Evolutionary conservation across 2,329 filamentous ascomycete species (phyloP).

Genomic region (Stagonosporopsis tanaceti): DNA sequence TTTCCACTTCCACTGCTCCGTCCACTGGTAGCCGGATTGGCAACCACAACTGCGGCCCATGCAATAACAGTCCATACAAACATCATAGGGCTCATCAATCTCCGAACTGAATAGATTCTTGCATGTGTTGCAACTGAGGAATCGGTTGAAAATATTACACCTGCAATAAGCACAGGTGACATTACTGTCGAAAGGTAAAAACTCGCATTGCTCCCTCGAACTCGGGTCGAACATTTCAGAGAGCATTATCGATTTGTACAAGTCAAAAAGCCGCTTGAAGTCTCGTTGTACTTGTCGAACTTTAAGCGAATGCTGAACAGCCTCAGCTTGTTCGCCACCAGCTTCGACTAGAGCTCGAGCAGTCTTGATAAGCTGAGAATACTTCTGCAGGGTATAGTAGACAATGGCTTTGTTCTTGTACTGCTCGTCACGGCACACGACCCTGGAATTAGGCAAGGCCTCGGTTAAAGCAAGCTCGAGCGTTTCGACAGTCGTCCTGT

Average conservation of each 20-base stretch:
- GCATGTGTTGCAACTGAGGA: slow-evolving; percentile 90
- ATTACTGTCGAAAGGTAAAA: slow-evolving; percentile 83
- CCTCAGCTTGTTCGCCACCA: slow-evolving; percentile 47
- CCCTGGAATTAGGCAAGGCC: slow-evolving; percentile 83
- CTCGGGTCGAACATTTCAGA: slow-evolving; percentile 84
- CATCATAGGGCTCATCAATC: slow-evolving; percentile 87
- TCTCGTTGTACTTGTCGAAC: slow-evolving; percentile 79
- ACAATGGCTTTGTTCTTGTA: slow-evolving; percentile 99
- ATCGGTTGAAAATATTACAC: slow-evolving; percentile 96
- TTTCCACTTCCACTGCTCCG: slow-evolving; percentile 90
- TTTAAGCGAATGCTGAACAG: slow-evolving; percentile 55
- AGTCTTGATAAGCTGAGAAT: slow-evolving; percentile 67
- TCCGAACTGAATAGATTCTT: slow-evolving; percentile 71
- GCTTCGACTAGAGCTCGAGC: slow-evolving; percentile 64
- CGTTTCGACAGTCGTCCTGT: slow-evolving; percentile 90
- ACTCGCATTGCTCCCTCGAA: slow-evolving; percentile 74
- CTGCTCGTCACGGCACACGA: slow-evolving; percentile 96
- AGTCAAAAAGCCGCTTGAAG: slow-evolving; percentile 78
- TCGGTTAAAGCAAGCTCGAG: slow-evolving; percentile 85
- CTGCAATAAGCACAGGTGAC: slow-evolving; percentile 96
- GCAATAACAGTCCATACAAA: slow-evolving; percentile 98
- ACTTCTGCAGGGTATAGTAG: slow-evolving; percentile 85
- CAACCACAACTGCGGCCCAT: slow-evolving; percentile 95
- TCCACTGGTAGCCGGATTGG: slow-evolving; percentile 85
- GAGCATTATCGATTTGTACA: slow-evolving; percentile 81